Conservation (phyloP, 139 green algal genomes). For the Closterium sp. region DNA sequence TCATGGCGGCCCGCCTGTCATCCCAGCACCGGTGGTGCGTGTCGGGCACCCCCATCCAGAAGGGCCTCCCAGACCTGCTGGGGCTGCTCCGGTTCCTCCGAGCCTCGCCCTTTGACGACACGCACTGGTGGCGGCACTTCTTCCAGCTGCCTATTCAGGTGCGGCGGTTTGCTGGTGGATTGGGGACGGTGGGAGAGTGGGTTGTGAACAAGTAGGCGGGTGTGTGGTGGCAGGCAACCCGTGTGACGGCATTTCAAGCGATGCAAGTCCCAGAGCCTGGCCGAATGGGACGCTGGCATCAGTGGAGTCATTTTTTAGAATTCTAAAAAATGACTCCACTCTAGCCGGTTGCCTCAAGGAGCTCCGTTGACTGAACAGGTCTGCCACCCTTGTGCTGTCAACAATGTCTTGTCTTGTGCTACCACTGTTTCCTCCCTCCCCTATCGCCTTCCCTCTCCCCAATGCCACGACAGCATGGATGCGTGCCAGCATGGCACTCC, state of each 20-base stretch:
- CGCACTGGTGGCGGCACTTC: constrained; percentile 63
- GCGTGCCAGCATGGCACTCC: background rate
- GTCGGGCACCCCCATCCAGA: constrained; percentile 81
- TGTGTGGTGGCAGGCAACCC: too few relatives aligned
- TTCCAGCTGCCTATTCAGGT: constrained; percentile 63
- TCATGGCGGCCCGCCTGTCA: constrained; percentile 71
- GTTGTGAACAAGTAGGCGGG: background rate
- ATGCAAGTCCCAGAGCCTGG: too few relatives aligned
- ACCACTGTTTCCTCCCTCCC: background rate
- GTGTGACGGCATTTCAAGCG: too few relatives aligned
- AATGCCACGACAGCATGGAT: background rate
- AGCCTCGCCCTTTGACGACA: constrained; percentile 40
- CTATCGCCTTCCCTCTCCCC: background rate
- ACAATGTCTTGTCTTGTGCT: too few relatives aligned
- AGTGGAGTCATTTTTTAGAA: too few relatives aligned
- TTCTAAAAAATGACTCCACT: too few relatives aligned
- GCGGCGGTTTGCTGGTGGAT: constrained; percentile 1
- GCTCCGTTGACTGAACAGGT: too few relatives aligned
- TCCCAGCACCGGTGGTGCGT: constrained; percentile 63
- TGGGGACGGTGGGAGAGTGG: background rate
- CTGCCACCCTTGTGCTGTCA: too few relatives aligned
- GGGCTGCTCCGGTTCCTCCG: constrained; percentile 84
- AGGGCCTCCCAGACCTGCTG: constrained; percentile 79
- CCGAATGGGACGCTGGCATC: too few relatives aligned
- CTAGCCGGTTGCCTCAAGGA: too few relatives aligned